phyloP scores from a whole-genome alignment of 305 asterid species.

The Fraxinus nigra region DNA sequence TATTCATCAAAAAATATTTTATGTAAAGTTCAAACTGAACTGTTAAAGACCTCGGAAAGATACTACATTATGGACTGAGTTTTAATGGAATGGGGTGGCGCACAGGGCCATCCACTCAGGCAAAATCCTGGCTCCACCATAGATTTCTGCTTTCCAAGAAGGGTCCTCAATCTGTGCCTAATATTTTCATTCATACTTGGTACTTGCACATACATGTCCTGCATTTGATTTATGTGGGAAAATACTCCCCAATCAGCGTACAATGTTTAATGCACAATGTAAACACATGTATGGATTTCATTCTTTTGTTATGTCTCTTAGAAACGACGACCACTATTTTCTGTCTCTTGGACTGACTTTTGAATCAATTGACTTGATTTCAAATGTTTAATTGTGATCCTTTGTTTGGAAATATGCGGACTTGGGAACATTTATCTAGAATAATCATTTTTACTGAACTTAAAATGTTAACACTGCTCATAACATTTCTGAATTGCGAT shows the following conservation, averaged over 20 bases:
- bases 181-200: not conserved
- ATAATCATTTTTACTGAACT: not conserved
- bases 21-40: not conserved
- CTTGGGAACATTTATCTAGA: not conserved
- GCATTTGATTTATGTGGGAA: not conserved
- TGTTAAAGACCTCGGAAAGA: not conserved
- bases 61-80: not conserved
- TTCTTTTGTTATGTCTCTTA: not conserved
- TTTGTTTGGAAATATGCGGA: not conserved
- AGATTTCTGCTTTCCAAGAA: not conserved
- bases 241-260: not conserved
- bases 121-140: not conserved
- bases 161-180: not conserved
- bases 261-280: not conserved
- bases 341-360: not conserved
- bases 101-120: not conserved
- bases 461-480: not conserved
- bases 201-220: not conserved
- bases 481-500: not conserved
- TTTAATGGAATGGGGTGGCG: not conserved
- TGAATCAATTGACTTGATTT: not conserved
- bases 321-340: not conserved
- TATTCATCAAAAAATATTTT: not conserved
- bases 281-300: not conserved
- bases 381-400: not conserved